Evolutionary conservation across 2,329 filamentous ascomycete genomes (phyloP), one percentile per base, ranked within the genome.

Genomic region (Emydomyces testavorans): DNA sequence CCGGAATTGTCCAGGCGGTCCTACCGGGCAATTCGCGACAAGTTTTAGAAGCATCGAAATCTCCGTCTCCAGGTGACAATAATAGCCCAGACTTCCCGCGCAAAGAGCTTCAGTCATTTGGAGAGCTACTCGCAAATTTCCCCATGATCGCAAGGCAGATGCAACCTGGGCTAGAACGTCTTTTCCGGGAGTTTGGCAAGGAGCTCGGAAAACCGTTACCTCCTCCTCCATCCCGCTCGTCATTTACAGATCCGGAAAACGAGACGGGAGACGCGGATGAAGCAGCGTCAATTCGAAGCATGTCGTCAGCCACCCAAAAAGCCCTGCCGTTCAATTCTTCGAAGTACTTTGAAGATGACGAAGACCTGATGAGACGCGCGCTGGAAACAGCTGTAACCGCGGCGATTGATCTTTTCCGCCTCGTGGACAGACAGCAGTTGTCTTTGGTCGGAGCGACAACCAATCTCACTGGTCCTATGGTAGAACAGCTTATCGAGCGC

Each of bases 131-230:
- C 35, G 85, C 85, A 56, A 80, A 88, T 57, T 98, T 96, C 56
- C 92, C 92, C 1, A 85, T 94, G 78, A 96, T 98, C 57, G 88
- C 89, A 20, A 78, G 86, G 51, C 92, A 98, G 65, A 94, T 98
- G 88, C 88, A 95, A 57, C 78, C 83, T 1, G 92, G 92, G 0
- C 68, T 98, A 28, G 90, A 98, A 60, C 82, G 82, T 58, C 70
- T 96, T 21, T 94, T 96, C 60, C 80, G 83, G 52, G 89, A 96
- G 57, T 96, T 98, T 62, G 82, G 80, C 4, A 79, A 79, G 37
- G 84, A 90, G 47, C 82, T 95, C 55, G 85, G 93, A 54, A 88
- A 85, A 59, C 87, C 87, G 4, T 66, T 94, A 4, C 87, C 87
- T 2, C 82, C 83, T 13, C 83, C 84, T 1, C 84, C 75, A 18